These are phyloP conservation scores for Cyberlindnera maclurae DNA, from an alignment of 805 yeast species.

Conservation along the genomic window DNA sequence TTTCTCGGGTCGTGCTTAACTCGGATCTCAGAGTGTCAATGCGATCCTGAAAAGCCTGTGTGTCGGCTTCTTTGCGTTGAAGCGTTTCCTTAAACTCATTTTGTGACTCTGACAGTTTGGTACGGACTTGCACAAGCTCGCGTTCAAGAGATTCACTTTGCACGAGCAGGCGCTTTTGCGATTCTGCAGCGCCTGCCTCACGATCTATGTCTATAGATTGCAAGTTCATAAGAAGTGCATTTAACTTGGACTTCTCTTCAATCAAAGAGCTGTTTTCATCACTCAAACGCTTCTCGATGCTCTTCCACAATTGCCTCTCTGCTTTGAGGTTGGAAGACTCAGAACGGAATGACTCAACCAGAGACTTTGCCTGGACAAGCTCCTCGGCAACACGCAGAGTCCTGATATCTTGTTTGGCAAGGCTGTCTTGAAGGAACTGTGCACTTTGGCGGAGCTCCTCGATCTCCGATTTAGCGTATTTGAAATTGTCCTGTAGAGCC, in stretches of 20 bases:
- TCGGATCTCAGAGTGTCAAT: conserved; percentile 47
- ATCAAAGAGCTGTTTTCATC: conserved; percentile 45
- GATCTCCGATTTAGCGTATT: conserved; percentile 38
- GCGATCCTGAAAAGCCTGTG: conserved; percentile 51
- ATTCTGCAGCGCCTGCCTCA: conserved; percentile 41
- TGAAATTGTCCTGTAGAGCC: conserved; percentile 32
- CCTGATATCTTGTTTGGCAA: conserved; percentile 41
- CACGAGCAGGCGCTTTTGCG: conserved; percentile 40
- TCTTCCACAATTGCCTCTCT: conserved; percentile 45
- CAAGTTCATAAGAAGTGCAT: conserved; percentile 48
- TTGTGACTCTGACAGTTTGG: conserved; percentile 38
- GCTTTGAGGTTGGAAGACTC: conserved; percentile 43
- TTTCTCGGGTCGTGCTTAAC: conserved; percentile 34
- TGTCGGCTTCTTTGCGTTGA: conserved; percentile 50
- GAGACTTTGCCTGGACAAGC: conserved; percentile 43
- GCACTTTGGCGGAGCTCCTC: conserved; percentile 35
- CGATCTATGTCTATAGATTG: conserved; percentile 60
- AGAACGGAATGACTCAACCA: conserved; percentile 35
- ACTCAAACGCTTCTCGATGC: conserved; percentile 42
- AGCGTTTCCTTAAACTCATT: conserved; percentile 46
- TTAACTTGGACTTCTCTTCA: conserved; percentile 53
- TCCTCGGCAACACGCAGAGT: conserved; percentile 46
- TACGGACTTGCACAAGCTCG: conserved; percentile 38
- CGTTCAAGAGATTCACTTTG: conserved; percentile 44
- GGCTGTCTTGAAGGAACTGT: conserved; percentile 33